phyloP scores from a whole-genome alignment of 2,329 filamentous ascomycete genomes.

The Neonectria magnoliae region DNA sequence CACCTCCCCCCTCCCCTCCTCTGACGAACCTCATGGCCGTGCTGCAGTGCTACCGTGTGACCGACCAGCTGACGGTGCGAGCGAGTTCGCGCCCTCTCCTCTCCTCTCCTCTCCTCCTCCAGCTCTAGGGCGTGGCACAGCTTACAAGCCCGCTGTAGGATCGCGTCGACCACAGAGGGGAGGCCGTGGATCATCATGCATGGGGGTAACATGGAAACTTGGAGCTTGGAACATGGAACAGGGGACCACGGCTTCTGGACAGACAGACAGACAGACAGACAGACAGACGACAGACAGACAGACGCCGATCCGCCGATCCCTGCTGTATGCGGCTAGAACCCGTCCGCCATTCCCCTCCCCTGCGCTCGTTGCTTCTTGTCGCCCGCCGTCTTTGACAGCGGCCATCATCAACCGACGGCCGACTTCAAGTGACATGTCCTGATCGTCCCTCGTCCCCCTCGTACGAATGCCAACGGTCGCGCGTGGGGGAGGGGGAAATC shows the following conservation, averaged over 20 bases:
- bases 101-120: neutral
- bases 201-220: constrained; percentile 1
- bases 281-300: constrained; percentile 16
- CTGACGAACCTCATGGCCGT: constrained; percentile 14
- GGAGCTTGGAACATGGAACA: constrained; percentile 16
- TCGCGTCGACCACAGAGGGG: neutral
- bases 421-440: constrained; percentile 21
- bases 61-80: neutral
- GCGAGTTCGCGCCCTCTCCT: neutral
- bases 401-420: constrained; percentile 1
- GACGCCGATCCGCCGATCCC: constrained; percentile 19
- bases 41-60: constrained; percentile 16
- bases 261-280: neutral
- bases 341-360: neutral
- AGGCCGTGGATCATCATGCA: neutral
- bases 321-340: constrained; percentile 5
- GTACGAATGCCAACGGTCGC: constrained; percentile 11
- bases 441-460: constrained; percentile 7
- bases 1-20: neutral
- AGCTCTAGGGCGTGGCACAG: neutral
- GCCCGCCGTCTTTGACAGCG: neutral
- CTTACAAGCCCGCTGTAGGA: neutral
- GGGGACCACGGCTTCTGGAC: constrained; percentile 9
- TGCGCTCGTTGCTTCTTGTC: neutral
- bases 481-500: neutral